Percentiles rank a stretch among this genome's conserved stretches.
Conservation (phyloP, 306 rosid species). For the Begonia loranthoides region DNA sequence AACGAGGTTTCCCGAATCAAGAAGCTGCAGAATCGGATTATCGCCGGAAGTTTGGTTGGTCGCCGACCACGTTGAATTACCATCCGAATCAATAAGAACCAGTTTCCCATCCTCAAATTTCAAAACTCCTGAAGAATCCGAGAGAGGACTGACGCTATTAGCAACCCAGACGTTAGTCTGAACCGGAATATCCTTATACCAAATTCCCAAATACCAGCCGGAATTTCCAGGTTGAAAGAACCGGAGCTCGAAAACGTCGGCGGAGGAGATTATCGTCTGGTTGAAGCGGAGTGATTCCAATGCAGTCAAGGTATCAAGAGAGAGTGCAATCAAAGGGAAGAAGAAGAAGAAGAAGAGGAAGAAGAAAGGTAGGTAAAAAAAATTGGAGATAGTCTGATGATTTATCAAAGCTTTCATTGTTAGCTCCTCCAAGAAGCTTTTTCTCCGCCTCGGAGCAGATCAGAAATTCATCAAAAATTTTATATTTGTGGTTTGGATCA, state of each 20-base stretch:
- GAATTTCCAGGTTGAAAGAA: slow-evolving; percentile 22
- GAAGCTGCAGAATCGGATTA: slow-evolving; percentile 30
- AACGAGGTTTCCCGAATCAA: slow-evolving; percentile 51
- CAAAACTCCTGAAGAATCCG: slow-evolving; percentile 22
- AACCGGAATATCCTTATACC: slow-evolving; percentile 31
- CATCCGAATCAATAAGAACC: slow-evolving; percentile 16
- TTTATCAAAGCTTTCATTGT: slow-evolving; percentile 23
- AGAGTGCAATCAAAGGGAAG: slow-evolving; percentile 13
- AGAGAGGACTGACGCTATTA: slow-evolving; percentile 52
- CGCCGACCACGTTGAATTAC: slow-evolving; percentile 29
- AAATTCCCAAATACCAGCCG: slow-evolving; percentile 39
- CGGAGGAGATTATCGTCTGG: slow-evolving; percentile 39
- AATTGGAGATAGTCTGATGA: background rate
- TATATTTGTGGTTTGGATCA: too few species aligned
- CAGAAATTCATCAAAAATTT: too few species aligned
- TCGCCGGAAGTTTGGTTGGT: slow-evolving; percentile 9
- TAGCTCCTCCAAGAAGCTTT: background rate
- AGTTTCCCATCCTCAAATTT: slow-evolving; percentile 26
- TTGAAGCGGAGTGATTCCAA: slow-evolving; percentile 21
- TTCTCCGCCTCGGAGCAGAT: too few species aligned
- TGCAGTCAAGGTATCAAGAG: slow-evolving; percentile 29
- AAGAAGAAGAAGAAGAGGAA: slow-evolving; percentile 6
- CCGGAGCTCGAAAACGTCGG: slow-evolving; percentile 32
- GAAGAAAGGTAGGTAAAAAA: slow-evolving; percentile 5
- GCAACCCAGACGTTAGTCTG: slow-evolving; percentile 58